These are phyloP conservation scores for Komagataella ulmi DNA, from an alignment of 805 yeast species.

Conservation along the genomic window DNA sequence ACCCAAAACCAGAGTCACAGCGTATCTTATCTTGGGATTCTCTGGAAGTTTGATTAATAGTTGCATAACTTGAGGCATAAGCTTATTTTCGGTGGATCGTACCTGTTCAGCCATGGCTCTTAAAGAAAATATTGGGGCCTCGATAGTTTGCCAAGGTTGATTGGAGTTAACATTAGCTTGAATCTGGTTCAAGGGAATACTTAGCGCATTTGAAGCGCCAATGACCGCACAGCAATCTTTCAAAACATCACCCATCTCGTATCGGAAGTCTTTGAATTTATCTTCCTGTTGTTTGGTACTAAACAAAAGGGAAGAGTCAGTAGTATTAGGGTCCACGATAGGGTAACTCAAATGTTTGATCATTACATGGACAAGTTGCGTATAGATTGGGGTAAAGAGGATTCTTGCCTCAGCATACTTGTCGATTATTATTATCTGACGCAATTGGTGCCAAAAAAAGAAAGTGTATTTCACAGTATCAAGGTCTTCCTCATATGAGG, in stretches of 20 bases:
- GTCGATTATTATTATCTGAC: slow-evolving; percentile 53
- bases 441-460: slow-evolving; percentile 80
- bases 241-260: slow-evolving; percentile 95
- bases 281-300: slow-evolving; percentile 76
- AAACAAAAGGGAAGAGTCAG: slow-evolving; percentile 35
- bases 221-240: slow-evolving; percentile 90
- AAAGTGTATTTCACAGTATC: slow-evolving; percentile 86
- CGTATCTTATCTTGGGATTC: slow-evolving; percentile 77
- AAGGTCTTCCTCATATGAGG: slow-evolving; percentile 67
- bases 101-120: slow-evolving; percentile 94
- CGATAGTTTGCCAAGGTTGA: slow-evolving; percentile 72
- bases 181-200: slow-evolving; percentile 55
- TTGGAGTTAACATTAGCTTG: slow-evolving; percentile 6
- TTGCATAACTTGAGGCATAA: slow-evolving; percentile 69
- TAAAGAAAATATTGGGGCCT: slow-evolving; percentile 80
- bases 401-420: slow-evolving; percentile 39
- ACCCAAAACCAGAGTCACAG: slow-evolving; percentile 89
- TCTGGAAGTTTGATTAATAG: slow-evolving; percentile 61
- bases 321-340: slow-evolving; percentile 26
- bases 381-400: slow-evolving; percentile 40
- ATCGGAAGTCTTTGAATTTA: slow-evolving; percentile 85
- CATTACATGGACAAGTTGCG: slow-evolving; percentile 45
- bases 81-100: slow-evolving; percentile 42
- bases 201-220: slow-evolving; percentile 60
- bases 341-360: slow-evolving; percentile 71